A percentile compares a stretch with the other conserved stretches of the same genome.
Evolutionary conservation across 2,329 filamentous ascomycete species (phyloP).

Genomic region (Sodiomyces alkalinus): DNA sequence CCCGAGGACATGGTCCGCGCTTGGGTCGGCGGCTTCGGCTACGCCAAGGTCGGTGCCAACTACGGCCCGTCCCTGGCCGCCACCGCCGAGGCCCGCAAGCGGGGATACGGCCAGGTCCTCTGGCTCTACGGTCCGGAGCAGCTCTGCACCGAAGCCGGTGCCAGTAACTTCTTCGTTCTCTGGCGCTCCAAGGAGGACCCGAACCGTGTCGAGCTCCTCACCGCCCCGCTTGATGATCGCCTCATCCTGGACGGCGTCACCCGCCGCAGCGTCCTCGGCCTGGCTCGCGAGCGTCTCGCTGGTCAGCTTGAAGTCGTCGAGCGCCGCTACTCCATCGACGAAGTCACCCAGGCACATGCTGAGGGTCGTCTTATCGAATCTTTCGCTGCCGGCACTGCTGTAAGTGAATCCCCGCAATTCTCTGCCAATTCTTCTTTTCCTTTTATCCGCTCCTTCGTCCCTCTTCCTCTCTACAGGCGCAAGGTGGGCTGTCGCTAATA

Average conservation of each 20-base stretch:
- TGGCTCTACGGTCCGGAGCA: constrained; percentile 74
- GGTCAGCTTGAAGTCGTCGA: constrained; percentile 58
- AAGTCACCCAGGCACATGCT: constrained; percentile 54
- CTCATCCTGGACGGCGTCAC: constrained; percentile 84
- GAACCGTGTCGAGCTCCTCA: constrained; percentile 56
- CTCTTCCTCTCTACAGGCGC: constrained; percentile 1
- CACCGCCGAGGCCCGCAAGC: constrained; percentile 54
- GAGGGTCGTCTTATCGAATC: constrained; percentile 72
- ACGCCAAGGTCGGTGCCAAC: constrained; percentile 85
- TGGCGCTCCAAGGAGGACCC: constrained; percentile 47
- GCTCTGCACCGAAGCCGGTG: constrained; percentile 79
- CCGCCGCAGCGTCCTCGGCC: constrained; percentile 61
- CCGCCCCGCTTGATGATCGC: constrained; percentile 67
- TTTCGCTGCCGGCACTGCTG: constrained; percentile 77
- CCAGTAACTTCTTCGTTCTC: constrained; percentile 82
- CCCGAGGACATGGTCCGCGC: constrained; percentile 73
- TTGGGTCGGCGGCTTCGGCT: constrained; percentile 87
- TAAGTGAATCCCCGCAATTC: no score
- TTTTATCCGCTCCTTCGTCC: constrained; percentile 1
- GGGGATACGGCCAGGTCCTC: constrained; percentile 80
- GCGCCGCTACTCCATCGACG: constrained; percentile 66
- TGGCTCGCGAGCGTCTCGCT: constrained; percentile 48
- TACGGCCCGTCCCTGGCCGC: constrained; percentile 75
- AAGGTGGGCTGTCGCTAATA: constrained; percentile 7
- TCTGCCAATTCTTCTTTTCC: no score